A percentile compares a stretch with the other conserved stretches of the same genome.
These are phyloP conservation scores for Solanum medicagineum DNA, from an alignment of 257 asterid species.

Conservation along the genomic window DNA sequence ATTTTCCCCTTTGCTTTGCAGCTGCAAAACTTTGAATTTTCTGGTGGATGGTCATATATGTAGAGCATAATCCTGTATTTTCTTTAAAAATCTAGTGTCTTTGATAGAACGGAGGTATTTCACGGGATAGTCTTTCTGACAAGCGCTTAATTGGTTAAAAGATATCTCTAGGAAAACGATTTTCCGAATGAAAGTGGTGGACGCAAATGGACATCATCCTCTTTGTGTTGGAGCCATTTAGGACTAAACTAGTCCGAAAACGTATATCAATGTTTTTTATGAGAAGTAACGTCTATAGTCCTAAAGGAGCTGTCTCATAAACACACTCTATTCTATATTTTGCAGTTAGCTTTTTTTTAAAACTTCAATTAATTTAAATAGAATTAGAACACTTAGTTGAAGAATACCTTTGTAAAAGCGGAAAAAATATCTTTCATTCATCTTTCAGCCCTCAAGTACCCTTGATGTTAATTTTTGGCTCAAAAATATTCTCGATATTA, in stretches of 20 bases:
- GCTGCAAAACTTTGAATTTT: background rate
- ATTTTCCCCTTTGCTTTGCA: background rate
- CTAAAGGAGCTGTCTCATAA: background rate
- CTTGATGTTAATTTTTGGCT: too few relatives aligned
- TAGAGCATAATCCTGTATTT: background rate
- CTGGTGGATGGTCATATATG: background rate
- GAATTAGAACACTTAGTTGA: background rate
- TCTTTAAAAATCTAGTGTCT: background rate
- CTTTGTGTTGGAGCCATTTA: background rate
- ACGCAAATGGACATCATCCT: background rate
- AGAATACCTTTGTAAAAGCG: background rate
- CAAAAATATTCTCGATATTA: too few relatives aligned
- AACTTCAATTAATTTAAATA: background rate
- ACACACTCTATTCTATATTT: background rate
- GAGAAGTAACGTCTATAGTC: too few relatives aligned
- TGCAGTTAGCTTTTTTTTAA: background rate
- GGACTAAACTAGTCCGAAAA: background rate
- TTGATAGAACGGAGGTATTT: background rate
- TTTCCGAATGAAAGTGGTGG: background rate
- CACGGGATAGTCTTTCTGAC: too few relatives aligned
- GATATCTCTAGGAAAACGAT: background rate
- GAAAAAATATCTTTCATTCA: too few relatives aligned
- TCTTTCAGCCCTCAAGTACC: too few relatives aligned
- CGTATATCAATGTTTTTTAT: too few relatives aligned
- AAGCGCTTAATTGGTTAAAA: too few relatives aligned